A percentile compares a stretch with the other conserved stretches of the same genome.
These are phyloP conservation scores for Clonostachys rosea DNA, from an alignment of 2,329 filamentous ascomycete genomes.

Conservation along the genomic window DNA sequence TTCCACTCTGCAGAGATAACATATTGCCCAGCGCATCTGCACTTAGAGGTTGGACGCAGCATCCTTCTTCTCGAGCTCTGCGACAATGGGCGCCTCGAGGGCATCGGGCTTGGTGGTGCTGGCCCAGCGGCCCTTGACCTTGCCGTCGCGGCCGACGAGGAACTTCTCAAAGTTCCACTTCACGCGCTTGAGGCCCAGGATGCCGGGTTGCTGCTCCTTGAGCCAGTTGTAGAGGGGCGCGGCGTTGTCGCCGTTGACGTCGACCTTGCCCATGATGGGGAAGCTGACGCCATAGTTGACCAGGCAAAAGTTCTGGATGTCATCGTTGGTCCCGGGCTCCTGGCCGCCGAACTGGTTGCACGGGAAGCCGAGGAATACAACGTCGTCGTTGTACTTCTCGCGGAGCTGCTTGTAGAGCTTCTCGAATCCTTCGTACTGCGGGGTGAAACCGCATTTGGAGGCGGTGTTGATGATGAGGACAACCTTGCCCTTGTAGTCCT, in stretches of 20 bases:
- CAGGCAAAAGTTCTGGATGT: slow-evolving; percentile 83
- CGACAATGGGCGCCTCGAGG: slow-evolving; percentile 70
- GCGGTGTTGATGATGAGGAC: slow-evolving; percentile 96
- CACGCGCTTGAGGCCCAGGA: slow-evolving; percentile 83
- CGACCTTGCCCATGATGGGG: slow-evolving; percentile 85
- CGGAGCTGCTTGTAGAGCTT: slow-evolving; percentile 78
- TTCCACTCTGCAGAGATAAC: no score
- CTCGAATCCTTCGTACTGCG: slow-evolving; percentile 89
- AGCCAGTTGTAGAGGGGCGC: slow-evolving; percentile 77
- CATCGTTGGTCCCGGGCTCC: slow-evolving; percentile 78
- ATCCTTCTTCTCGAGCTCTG: slow-evolving; percentile 59
- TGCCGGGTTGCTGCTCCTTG: slow-evolving; percentile 69
- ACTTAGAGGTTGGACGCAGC: no score
- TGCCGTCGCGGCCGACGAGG: slow-evolving; percentile 78
- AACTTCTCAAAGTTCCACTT: slow-evolving; percentile 99
- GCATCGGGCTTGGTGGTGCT: slow-evolving; percentile 82
- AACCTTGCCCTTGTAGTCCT: slow-evolving; percentile 81
- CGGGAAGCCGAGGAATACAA: slow-evolving; percentile 89
- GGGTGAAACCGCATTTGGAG: slow-evolving; percentile 98
- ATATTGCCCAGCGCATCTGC: no score
- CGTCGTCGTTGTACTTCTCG: slow-evolving; percentile 65
- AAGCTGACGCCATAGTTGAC: slow-evolving; percentile 90
- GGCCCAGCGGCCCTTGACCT: slow-evolving; percentile 82
- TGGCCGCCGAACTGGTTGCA: slow-evolving; percentile 97
- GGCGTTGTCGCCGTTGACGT: slow-evolving; percentile 85